Conservation (phyloP, 331 rosid genomes). For the Telfairia occidentalis region DNA sequence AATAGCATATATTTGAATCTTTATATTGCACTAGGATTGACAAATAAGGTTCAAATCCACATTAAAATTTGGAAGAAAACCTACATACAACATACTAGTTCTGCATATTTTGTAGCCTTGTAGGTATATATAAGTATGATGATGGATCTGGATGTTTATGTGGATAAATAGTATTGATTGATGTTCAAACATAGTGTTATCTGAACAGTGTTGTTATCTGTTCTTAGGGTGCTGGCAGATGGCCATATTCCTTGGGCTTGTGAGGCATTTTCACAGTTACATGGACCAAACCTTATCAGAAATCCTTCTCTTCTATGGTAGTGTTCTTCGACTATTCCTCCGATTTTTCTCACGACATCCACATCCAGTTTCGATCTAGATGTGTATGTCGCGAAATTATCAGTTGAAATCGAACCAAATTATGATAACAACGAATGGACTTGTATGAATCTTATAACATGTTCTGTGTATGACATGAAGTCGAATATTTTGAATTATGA, state of each 20-base stretch:
- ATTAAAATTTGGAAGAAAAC: not conserved
- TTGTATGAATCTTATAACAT: not conserved
- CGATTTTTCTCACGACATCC: not conserved
- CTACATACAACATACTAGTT: not conserved
- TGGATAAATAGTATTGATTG: not conserved
- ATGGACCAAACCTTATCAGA: slow-evolving; percentile 32
- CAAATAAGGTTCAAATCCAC: not conserved
- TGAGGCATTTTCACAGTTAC: slow-evolving; percentile 50
- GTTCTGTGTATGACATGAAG: not conserved
- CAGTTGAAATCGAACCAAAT: not conserved
- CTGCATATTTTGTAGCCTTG: not conserved
- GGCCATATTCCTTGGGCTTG: slow-evolving; percentile 78
- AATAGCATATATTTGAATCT: not conserved
- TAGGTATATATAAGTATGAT: not conserved
- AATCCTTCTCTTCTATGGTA: slow-evolving; percentile 38
- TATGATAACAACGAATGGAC: not conserved
- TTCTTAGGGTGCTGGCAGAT: slow-evolving; percentile 49
- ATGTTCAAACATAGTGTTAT: not conserved
- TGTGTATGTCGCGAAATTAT: too few species aligned
- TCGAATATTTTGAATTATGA: not conserved
- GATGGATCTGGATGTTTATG: not conserved
- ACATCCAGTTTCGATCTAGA: too few species aligned
- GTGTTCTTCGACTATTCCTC: not conserved
- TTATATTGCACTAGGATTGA: not conserved
- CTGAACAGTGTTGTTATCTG: not conserved